Evolutionary conservation across 2,329 filamentous ascomycete genomes (phyloP).

Genomic region (Hymenoscyphus fraxineus): DNA sequence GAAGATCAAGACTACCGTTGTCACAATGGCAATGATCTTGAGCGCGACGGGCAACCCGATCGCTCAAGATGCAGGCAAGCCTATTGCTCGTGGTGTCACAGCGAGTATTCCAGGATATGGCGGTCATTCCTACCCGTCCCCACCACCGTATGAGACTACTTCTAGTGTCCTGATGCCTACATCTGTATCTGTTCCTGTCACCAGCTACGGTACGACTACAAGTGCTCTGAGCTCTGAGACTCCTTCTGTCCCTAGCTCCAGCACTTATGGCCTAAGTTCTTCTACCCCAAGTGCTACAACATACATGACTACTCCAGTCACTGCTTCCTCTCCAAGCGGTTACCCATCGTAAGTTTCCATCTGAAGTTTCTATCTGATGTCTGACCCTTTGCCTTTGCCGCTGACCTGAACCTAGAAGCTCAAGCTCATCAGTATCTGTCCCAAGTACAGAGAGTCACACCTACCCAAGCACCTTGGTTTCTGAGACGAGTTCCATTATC

Average conservation of each 20-base stretch:
- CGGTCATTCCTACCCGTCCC: background rate
- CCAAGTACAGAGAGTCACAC: too few relatives aligned
- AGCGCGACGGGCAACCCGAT: background rate
- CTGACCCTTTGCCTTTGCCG: background rate
- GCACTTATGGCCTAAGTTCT: background rate
- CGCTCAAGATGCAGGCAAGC: background rate
- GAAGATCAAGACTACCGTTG: background rate
- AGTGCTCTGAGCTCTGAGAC: background rate
- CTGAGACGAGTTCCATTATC: too few relatives aligned
- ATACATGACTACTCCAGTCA: background rate
- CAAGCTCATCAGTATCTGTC: background rate
- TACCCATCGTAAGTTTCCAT: background rate
- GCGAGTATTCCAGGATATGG: background rate
- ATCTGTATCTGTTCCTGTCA: background rate
- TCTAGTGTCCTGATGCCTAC: background rate
- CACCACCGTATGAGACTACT: background rate
- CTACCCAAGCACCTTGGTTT: too few relatives aligned
- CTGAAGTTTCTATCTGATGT: background rate
- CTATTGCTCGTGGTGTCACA: background rate
- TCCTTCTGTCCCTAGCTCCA: background rate
- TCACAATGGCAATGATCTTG: slow-evolving; percentile 6
- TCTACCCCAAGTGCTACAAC: background rate
- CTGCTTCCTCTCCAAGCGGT: background rate
- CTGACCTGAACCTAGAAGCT: background rate
- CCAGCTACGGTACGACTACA: background rate